A percentile compares a stretch with the other conserved stretches of the same genome.
Conservation (phyloP, 345 rosid species). For the Hibiscus tridactylites region DNA sequence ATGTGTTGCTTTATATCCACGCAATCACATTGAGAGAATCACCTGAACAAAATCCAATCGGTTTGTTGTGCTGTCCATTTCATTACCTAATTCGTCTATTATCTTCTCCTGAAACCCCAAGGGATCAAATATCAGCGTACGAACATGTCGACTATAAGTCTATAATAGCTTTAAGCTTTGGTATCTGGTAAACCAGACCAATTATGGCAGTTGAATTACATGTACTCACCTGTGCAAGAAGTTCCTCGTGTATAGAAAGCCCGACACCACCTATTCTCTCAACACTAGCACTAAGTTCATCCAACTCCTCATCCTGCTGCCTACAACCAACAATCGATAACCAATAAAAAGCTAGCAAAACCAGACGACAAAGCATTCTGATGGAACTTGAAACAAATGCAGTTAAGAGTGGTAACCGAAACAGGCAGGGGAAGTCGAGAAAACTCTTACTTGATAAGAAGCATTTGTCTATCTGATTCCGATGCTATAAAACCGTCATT, state of each 20-base stretch:
- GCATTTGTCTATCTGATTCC: slow-evolving; percentile 90
- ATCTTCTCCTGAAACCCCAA: slow-evolving; percentile 60
- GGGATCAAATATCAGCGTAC: not conserved
- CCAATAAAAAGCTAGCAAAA: not conserved
- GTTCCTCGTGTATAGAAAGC: slow-evolving; percentile 95
- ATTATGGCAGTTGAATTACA: not conserved
- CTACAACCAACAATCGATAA: slow-evolving; percentile 24
- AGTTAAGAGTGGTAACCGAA: not conserved
- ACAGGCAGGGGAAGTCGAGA: not conserved
- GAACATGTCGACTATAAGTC: not conserved
- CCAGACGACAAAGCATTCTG: not conserved
- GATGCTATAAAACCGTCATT: slow-evolving; percentile 74
- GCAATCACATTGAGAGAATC: not conserved
- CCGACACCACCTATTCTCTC: slow-evolving; percentile 92
- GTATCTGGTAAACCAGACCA: not conserved
- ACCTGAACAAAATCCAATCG: slow-evolving; percentile 99
- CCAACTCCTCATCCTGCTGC: slow-evolving; percentile 96
- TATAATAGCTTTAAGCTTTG: not conserved
- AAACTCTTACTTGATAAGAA: slow-evolving; percentile 45
- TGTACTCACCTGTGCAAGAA: slow-evolving; percentile 61
- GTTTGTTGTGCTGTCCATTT: slow-evolving; percentile 89
- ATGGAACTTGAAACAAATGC: not conserved
- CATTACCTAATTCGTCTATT: slow-evolving; percentile 64
- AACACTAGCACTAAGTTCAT: slow-evolving; percentile 86
- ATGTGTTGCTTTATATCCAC: not conserved